Percentiles rank a stretch among this genome's conserved stretches.
These are phyloP conservation scores for Elymus sibiricus DNA, from an alignment of 176 grass and related monocot species.

Conservation along the genomic window DNA sequence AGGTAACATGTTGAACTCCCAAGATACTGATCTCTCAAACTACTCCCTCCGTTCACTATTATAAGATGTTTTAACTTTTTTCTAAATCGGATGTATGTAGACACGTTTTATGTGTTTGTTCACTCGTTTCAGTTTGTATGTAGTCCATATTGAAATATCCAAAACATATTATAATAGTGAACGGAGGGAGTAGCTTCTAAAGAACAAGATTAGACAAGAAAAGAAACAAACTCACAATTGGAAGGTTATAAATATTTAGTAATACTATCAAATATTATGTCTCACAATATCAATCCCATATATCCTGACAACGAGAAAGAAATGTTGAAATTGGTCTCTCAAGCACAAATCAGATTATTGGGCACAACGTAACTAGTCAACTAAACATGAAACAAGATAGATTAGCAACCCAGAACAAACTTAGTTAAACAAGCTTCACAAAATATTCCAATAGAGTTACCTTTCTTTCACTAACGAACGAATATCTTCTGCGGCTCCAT, in stretches of 20 bases:
- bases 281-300: constrained; percentile 5
- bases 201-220: background rate
- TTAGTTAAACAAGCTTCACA: background rate
- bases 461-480: constrained; percentile 87
- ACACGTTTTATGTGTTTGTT: too few species aligned
- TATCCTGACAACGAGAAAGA: constrained; percentile 3
- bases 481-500: constrained; percentile 74
- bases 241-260: background rate
- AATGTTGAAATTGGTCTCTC: constrained; percentile 3
- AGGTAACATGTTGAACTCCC: background rate
- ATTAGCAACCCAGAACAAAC: constrained; percentile 3
- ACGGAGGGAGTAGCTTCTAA: too few species aligned
- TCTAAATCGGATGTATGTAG: too few species aligned
- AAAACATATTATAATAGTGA: too few species aligned
- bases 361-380: background rate
- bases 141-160: too few species aligned
- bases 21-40: constrained; percentile 10
- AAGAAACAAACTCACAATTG: background rate
- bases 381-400: constrained; percentile 18
- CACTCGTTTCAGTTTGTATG: too few species aligned
- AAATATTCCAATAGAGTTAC: constrained; percentile 38
- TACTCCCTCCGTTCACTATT: too few species aligned
- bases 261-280: constrained; percentile 4
- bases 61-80: too few species aligned
- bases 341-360: constrained; percentile 9